Conservation (phyloP, 768 basidiomycete species). For the Termitomyces sp. region DNA sequence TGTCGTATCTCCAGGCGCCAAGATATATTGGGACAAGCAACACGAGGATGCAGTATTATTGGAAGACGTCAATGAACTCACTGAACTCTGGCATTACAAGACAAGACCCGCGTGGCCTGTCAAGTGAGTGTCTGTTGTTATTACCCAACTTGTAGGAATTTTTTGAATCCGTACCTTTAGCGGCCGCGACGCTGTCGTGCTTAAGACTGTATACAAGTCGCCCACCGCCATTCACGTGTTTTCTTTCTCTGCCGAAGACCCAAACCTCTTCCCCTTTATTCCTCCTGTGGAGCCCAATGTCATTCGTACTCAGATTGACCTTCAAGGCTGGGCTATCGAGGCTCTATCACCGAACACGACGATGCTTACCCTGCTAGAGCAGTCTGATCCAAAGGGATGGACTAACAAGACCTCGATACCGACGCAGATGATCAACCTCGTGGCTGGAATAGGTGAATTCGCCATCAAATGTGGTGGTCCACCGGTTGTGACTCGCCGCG, state of each 20-base stretch:
- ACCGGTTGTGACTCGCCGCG: constrained; percentile 82
- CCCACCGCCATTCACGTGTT: constrained; percentile 94
- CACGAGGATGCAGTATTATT: constrained; percentile 83
- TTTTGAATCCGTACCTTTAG: constrained; percentile 35
- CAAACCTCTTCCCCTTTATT: constrained; percentile 75
- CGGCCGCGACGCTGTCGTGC: constrained; percentile 84
- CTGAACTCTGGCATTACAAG: constrained; percentile 92
- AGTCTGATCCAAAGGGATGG: constrained; percentile 98
- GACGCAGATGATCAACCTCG: constrained; percentile 83
- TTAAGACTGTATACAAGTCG: constrained; percentile 97
- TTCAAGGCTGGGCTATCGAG: constrained; percentile 99
- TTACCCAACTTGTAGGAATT: not conserved
- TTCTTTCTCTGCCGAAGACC: constrained; percentile 90
- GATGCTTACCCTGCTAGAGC: constrained; percentile 88
- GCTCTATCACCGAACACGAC: constrained; percentile 93
- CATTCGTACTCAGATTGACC: constrained; percentile 92
- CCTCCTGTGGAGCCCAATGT: constrained; percentile 67
- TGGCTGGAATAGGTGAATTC: constrained; percentile 93
- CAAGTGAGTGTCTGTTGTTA: constrained; percentile 52
- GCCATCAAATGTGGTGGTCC: constrained; percentile 95
- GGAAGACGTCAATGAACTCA: constrained; percentile 88
- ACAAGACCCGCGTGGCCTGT: constrained; percentile 92
- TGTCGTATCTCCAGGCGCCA: constrained; percentile 82
- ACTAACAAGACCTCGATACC: constrained; percentile 92
- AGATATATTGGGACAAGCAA: constrained; percentile 83